Evolutionary conservation across 805 yeast species (phyloP), one percentile per base, ranked within the genome.

Genomic region (Nakazawaea pomicola): DNA sequence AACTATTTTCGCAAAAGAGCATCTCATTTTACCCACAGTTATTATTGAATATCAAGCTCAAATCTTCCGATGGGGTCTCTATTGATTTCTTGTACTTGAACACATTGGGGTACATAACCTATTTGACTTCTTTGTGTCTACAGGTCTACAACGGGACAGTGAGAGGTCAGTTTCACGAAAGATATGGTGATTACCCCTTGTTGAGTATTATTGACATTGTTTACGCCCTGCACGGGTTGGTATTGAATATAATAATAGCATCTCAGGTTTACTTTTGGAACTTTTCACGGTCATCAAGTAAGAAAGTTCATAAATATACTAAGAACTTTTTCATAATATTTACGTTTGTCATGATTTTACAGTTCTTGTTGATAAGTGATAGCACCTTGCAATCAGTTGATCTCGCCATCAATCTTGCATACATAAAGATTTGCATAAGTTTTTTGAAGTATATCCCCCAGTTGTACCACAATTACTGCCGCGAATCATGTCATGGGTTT

Each of bases 401-500:
- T 30, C 60, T 71, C 6, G 67, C 72, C 0, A 49, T 65, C 21
- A 51, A 62, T 31, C 54, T 72, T 16, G 72, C 77, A 2, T 60
- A 67, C 32, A 63, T 67, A 46, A 73, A 73, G 53, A 64, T 73
- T 15, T 45, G 55, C 30, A 59, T 70, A 48, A 68, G 74, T 45
- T 59, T 65, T 28, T 54, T 67, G 34, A 73, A 73, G 51, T 70
- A 73, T 47, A 60, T 84, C 21, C 79, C 79, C 1, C 79, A 73
- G 48, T 65, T 72, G 3, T 41, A 57, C 27, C 63, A 64, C 53
- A 72, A 72, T 47, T 52, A 52, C 38, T 49, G 54, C 36, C 61
- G 78, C 24, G 55, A 57, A 32, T 65, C 74, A 6, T 68, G 73
- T 54, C 59, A 56, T 45, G 79, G 79, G 1, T 65, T 69, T 44